Conservation (phyloP, 495 filamentous ascomycete genomes). For the Penicillium ucsense region DNA sequence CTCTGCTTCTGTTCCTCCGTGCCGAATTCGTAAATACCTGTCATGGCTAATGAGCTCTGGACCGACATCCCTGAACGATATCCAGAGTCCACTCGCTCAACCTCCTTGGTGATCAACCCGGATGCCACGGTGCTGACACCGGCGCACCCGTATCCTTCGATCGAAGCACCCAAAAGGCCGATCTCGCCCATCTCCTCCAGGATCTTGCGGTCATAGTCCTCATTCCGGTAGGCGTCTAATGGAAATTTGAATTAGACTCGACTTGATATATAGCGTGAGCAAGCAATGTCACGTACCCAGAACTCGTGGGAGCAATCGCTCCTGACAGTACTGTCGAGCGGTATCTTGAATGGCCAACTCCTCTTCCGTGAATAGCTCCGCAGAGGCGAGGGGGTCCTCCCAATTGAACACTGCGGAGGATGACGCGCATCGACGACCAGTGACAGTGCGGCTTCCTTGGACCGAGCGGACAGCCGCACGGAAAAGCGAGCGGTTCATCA, state of each 20-base stretch:
- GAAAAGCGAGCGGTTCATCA: slow-evolving; percentile 31
- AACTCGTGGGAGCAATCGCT: slow-evolving; percentile 72
- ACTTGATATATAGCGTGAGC: no score
- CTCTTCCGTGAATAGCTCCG: slow-evolving; percentile 72
- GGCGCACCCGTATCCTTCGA: slow-evolving; percentile 90
- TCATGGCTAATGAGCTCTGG: slow-evolving; percentile 92
- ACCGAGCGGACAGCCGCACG: slow-evolving; percentile 28
- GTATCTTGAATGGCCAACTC: slow-evolving; percentile 84
- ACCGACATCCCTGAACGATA: slow-evolving; percentile 96
- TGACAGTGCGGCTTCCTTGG: slow-evolving; percentile 11
- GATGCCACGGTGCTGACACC: slow-evolving; percentile 85
- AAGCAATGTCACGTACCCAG: slow-evolving; percentile 52
- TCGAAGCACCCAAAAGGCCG: slow-evolving; percentile 82
- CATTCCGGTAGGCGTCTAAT: slow-evolving; percentile 87
- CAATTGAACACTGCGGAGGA: slow-evolving; percentile 67
- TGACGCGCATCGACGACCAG: slow-evolving; percentile 29
- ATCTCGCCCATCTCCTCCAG: slow-evolving; percentile 94
- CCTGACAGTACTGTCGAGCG: slow-evolving; percentile 87
- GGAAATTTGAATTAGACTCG: no score
- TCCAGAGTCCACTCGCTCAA: slow-evolving; percentile 91
- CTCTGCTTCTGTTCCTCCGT: slow-evolving; percentile 83
- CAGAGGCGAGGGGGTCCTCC: slow-evolving; percentile 76
- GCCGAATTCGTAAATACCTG: slow-evolving; percentile 90
- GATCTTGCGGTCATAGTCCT: slow-evolving; percentile 83
- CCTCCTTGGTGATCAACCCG: slow-evolving; percentile 89